Evolutionary conservation across 768 basidiomycete species (phyloP), one percentile per base, ranked within the genome.

Genomic region (Pulveroboletus sp.): DNA sequence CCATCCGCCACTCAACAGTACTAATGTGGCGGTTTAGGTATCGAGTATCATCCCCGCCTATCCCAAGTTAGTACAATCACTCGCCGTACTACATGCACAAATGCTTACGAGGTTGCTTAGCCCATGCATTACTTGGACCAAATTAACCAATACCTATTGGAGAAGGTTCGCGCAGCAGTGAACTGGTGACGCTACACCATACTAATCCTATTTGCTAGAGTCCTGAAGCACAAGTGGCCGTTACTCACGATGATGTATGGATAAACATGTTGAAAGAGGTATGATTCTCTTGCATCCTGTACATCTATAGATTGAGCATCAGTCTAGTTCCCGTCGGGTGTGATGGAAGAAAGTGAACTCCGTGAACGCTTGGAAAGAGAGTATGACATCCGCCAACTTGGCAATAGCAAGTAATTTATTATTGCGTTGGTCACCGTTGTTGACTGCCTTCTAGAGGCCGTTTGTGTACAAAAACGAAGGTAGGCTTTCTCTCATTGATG

Each of bases 161-260:
- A 55, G 6, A 45, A 38, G 46, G 56, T 57, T 35, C 3, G 54
- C 11, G 1, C 10, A 3, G 1, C 10, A 3, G 5, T 14, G 7
- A 19, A 27, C 12, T 1, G 31, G 16, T 9, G 6, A 20, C n/a
- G 5, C 4, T 2, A 24, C 20, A 16, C 6, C 10, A 20, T 4
- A 43, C 27, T 24, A 5, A 38, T 27, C 1, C 1, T 14, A 14
- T 30, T 12, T 0, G 2, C 13, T 12, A 56, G 53, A 41, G 44
- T 47, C 22, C 22, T 14, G 3, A 6, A 14, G 53, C 32, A 26
- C 12, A 11, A 22, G 40, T 54, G n/a, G 53, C 49, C 6, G 31
- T 56, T 11, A 50, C 49, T 0, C 55, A 56, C 6, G 55, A 56
- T 13, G 31, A 42, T 10, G 26, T 54, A 11, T 56, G 55, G 55